phyloP scores from a whole-genome alignment of 306 rosid species.

The Lathyrus sativus region DNA sequence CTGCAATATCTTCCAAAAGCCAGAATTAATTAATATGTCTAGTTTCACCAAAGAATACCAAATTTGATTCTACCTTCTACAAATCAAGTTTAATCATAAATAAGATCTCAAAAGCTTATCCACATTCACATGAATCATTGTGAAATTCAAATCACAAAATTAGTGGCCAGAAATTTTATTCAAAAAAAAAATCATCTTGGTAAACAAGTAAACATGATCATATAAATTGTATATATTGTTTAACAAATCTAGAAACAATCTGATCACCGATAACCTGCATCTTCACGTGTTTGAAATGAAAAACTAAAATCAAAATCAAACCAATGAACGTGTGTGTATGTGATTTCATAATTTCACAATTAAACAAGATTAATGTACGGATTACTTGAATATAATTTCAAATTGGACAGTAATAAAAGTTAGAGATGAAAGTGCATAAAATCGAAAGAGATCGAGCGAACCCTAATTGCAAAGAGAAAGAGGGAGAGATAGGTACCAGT shows the following conservation, averaged over 20 bases:
- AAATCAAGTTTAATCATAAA: neutral
- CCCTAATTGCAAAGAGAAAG: neutral
- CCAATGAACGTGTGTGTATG: neutral
- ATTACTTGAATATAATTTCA: too few species aligned
- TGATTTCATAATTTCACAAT: neutral
- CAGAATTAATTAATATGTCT: neutral
- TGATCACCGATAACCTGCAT: neutral
- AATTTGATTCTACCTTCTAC: neutral
- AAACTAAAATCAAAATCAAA: neutral
- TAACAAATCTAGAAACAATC: neutral
- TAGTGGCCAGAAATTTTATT: neutral
- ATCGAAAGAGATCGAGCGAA: neutral
- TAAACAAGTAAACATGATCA: neutral
- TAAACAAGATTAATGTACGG: neutral
- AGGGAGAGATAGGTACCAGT: neutral
- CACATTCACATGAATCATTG: neutral
- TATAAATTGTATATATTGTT: neutral
- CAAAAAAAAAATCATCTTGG: neutral
- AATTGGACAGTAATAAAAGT: too few species aligned
- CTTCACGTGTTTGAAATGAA: conserved; percentile 10
- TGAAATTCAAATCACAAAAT: conserved; percentile 17
- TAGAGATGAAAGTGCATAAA: neutral
- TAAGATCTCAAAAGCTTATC: neutral
- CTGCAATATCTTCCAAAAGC: conserved; percentile 36
- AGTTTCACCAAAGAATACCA: neutral